Conservation (phyloP, 352 stramenopile genomes). For the Blastocystis sp. region DNA sequence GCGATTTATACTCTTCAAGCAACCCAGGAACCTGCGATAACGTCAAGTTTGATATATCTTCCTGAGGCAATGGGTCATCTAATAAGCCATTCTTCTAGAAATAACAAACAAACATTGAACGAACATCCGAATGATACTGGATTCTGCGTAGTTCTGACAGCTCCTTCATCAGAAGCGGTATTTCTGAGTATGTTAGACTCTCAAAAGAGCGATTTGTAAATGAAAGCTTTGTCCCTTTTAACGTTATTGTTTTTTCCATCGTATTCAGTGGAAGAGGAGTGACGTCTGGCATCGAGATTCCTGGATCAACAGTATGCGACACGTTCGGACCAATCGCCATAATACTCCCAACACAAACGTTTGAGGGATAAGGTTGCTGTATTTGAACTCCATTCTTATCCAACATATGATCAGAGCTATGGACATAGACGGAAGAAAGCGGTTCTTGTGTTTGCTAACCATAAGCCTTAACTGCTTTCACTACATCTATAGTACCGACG, state of each 20-base stretch:
- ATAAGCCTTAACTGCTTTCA: not conserved
- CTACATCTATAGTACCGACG: conserved; percentile 40
- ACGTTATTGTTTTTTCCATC: not conserved
- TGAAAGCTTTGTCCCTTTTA: not conserved
- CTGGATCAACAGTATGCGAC: not conserved
- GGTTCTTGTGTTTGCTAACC: conserved; percentile 4
- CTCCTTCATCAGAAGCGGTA: not conserved
- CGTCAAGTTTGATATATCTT: not conserved
- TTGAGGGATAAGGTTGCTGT: not conserved
- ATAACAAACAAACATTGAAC: not conserved
- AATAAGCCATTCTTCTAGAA: not conserved
- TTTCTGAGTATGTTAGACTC: conserved; percentile 22
- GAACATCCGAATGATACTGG: not conserved
- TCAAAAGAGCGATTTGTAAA: conserved; percentile 23
- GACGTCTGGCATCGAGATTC: not conserved
- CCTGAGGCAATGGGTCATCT: not conserved
- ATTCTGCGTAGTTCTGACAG: conserved; percentile 3
- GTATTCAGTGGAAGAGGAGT: not conserved
- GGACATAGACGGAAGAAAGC: conserved; percentile 17
- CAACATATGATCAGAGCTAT: not conserved
- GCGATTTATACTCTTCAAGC: conserved; percentile 29
- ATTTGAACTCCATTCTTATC: not conserved
- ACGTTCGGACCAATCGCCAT: not conserved
- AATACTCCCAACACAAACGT: not conserved
- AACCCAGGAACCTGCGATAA: not conserved